A percentile compares a stretch with the other conserved stretches of the same genome.
Evolutionary conservation across 2,329 filamentous ascomycete genomes (phyloP).

Genomic region (Diaporthe sp.): DNA sequence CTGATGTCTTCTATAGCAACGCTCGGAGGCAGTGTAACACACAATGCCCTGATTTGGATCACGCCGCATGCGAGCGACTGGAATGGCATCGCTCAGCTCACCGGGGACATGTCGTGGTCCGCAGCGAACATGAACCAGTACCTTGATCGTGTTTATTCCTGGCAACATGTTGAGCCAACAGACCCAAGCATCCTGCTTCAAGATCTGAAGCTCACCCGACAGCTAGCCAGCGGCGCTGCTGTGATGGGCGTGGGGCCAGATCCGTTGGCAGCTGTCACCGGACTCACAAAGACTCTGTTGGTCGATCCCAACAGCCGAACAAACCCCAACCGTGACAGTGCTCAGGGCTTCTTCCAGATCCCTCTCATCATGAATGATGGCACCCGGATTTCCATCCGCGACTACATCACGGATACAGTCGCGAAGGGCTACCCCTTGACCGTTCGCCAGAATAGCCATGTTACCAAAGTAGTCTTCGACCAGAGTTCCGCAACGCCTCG

Average conservation of each 20-base stretch:
- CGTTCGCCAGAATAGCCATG: conserved; percentile 50
- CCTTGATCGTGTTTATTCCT: conserved; percentile 16
- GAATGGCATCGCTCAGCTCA: conserved; percentile 65
- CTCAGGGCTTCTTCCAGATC: conserved; percentile 68
- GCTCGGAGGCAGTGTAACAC: conserved; percentile 69
- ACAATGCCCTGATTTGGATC: conserved; percentile 69
- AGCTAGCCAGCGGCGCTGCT: conserved; percentile 65
- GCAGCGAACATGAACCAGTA: conserved; percentile 29
- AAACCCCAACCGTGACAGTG: conserved; percentile 57
- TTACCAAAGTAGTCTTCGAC: conserved; percentile 50
- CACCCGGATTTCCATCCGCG: conserved; percentile 35
- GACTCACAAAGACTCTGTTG: conserved; percentile 67
- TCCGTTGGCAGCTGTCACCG: conserved; percentile 52
- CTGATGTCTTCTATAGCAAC: conserved; percentile 47
- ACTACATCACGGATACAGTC: conserved; percentile 44
- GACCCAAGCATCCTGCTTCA: conserved; percentile 64
- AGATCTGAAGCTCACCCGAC: conserved; percentile 67
- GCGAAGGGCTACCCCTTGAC: conserved; percentile 57
- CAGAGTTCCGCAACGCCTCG: conserved; percentile 39
- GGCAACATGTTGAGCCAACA: conserved; percentile 59
- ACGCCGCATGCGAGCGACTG: conserved; percentile 68
- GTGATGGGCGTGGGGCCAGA: conserved; percentile 60
- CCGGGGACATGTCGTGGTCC: conserved; percentile 69
- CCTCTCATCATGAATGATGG: conserved; percentile 56
- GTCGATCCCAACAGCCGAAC: conserved; percentile 54